Evolutionary conservation across 768 basidiomycete species (phyloP).

Genomic region (Exidia glandulosa): DNA sequence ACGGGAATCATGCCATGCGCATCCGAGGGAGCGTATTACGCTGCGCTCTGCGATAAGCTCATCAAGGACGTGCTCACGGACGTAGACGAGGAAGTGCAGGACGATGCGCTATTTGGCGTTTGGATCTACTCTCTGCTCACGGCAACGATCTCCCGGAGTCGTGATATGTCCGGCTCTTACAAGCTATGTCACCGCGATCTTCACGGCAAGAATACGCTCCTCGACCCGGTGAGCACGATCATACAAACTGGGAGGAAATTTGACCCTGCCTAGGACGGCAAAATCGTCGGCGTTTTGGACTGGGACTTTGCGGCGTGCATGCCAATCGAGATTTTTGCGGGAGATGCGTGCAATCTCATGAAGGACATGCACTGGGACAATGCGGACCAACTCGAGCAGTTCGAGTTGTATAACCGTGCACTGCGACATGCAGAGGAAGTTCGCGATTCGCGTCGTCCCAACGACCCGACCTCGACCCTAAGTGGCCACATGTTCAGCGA

Average conservation of each 20-base stretch:
- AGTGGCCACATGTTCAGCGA: too few relatives aligned
- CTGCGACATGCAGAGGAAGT: too few relatives aligned
- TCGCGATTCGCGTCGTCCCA: too few relatives aligned
- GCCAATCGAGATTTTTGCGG: not conserved
- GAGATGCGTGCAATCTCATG: not conserved
- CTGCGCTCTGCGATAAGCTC: not conserved
- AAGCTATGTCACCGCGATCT: not conserved
- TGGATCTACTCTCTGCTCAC: not conserved
- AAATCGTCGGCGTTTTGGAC: not conserved
- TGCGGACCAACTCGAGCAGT: not conserved
- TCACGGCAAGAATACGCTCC: not conserved
- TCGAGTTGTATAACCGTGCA: not conserved
- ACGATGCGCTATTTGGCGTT: not conserved
- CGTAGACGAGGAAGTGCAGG: too few relatives aligned
- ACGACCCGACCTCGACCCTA: too few relatives aligned
- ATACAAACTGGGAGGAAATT: too few relatives aligned
- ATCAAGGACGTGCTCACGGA: too few relatives aligned
- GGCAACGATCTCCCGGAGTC: not conserved
- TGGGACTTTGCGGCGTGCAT: not conserved
- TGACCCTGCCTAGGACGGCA: not conserved
- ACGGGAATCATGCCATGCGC: not conserved
- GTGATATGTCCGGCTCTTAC: not conserved
- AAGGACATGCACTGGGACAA: not conserved
- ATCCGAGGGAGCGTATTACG: not conserved
- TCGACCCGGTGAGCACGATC: not conserved